Evolutionary conservation across 2,329 filamentous ascomycete genomes (phyloP).

Genomic region (Colletotrichum endophyticum): DNA sequence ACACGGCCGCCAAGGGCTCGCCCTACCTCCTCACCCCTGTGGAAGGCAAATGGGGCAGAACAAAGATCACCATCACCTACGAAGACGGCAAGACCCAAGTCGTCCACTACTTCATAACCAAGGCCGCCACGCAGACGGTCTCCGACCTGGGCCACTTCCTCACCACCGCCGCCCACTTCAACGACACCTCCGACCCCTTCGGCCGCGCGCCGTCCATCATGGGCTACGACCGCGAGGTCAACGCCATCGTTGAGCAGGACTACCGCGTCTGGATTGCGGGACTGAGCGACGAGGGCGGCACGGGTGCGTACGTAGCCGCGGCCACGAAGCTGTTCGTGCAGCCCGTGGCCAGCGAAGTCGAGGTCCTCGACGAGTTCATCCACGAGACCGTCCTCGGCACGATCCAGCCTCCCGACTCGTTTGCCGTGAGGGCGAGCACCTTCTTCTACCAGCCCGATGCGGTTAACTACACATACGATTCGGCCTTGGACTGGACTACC

Average conservation of each 20-base stretch:
- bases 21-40: constrained; percentile 49
- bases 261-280: constrained; percentile 63
- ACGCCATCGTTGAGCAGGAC: constrained; percentile 48
- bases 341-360: constrained; percentile 52
- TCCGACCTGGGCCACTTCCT: constrained; percentile 56
- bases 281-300: constrained; percentile 64
- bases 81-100: constrained; percentile 52
- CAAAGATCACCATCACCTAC: constrained; percentile 52
- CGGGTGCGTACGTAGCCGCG: constrained; percentile 59
- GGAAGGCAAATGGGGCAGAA: constrained; percentile 51
- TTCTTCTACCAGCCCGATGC: constrained; percentile 60
- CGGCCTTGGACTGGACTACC: constrained; percentile 46
- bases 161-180: constrained; percentile 59
- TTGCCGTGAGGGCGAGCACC: constrained; percentile 50
- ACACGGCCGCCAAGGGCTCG: constrained; percentile 1
- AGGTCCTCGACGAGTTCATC: constrained; percentile 59
- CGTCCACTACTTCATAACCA: constrained; percentile 62
- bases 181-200: constrained; percentile 57
- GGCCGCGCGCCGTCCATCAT: constrained; percentile 59
- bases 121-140: constrained; percentile 47
- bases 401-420: constrained; percentile 47
- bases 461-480: constrained; percentile 48
- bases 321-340: constrained; percentile 59
- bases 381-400: constrained; percentile 54
- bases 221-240: constrained; percentile 58